Percentiles rank a stretch among this genome's conserved stretches.
These are phyloP conservation scores for Solanum pinnatisectum DNA, from an alignment of 257 asterid species.

Conservation along the genomic window DNA sequence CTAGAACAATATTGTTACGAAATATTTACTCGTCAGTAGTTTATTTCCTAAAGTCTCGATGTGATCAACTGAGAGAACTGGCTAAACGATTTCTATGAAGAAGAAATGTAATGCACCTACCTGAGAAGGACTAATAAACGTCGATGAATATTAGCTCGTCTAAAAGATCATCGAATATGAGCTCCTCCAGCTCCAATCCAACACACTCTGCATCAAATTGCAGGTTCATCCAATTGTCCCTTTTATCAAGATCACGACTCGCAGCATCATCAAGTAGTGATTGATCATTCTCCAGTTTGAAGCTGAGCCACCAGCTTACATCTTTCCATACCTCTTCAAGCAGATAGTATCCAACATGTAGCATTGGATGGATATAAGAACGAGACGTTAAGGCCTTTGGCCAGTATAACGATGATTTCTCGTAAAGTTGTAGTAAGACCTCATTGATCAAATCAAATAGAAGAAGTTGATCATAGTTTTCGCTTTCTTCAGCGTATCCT, in stretches of 20 bases:
- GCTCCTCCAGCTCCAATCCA: constrained; percentile 58
- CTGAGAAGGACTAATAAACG: not conserved
- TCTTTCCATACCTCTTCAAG: constrained; percentile 70
- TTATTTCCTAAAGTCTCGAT: not conserved
- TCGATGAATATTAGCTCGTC: constrained; percentile 31
- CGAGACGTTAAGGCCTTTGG: constrained; percentile 36
- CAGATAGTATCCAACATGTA: constrained; percentile 52
- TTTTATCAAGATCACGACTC: constrained; percentile 34
- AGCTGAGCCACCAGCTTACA: constrained; percentile 33
- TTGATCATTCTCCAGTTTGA: constrained; percentile 29
- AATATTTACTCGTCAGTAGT: not conserved
- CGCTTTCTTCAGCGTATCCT: constrained; percentile 20
- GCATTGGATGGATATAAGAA: constrained; percentile 45
- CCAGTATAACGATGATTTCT: constrained; percentile 63
- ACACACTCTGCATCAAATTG: constrained; percentile 72
- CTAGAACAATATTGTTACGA: not conserved
- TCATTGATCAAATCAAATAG: constrained; percentile 66
- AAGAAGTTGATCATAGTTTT: constrained; percentile 32
- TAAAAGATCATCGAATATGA: constrained; percentile 63
- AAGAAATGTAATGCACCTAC: not conserved
- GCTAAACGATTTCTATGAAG: not conserved
- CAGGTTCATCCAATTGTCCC: constrained; percentile 67
- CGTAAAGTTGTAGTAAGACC: constrained; percentile 46
- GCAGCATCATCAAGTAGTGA: constrained; percentile 48
- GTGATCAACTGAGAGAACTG: not conserved